phyloP scores from a whole-genome alignment of 116 monocot genomes.

The Phalaenopsis hybrid region DNA sequence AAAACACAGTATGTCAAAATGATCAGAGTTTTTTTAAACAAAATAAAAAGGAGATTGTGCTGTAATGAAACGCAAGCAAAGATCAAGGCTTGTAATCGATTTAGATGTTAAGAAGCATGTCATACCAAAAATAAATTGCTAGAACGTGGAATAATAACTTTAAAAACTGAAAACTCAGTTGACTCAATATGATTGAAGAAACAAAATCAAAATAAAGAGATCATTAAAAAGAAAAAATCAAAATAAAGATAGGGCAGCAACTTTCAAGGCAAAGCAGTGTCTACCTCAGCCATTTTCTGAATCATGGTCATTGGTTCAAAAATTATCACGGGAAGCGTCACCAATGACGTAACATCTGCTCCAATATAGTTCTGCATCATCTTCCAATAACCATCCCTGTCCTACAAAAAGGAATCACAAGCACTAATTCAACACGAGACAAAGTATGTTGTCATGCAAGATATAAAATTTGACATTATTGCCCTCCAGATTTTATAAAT shows the following conservation, averaged over 20 bases:
- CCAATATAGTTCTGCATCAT: slow-evolving; percentile 96
- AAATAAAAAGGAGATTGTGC: background rate
- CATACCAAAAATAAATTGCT: background rate
- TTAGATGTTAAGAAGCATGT: background rate
- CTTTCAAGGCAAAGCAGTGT: slow-evolving; percentile 2
- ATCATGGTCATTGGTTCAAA: slow-evolving; percentile 98
- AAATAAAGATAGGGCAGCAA: background rate
- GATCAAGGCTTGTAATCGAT: background rate
- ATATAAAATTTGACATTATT: background rate
- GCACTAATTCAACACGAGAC: background rate
- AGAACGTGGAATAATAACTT: background rate
- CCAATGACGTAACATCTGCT: slow-evolving; percentile 85
- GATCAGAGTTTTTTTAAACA: background rate
- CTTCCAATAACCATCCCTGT: slow-evolving; percentile 87
- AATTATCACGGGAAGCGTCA: slow-evolving; percentile 90
- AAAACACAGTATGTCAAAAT: too few relatives aligned
- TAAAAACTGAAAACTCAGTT: background rate
- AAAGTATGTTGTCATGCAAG: background rate
- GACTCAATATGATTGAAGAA: background rate
- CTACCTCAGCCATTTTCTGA: slow-evolving; percentile 96
- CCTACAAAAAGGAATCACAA: slow-evolving; percentile 35
- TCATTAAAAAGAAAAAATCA: background rate
- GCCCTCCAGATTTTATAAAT: background rate
- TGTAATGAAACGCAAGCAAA: background rate
- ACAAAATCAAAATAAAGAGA: background rate